Evolutionary conservation across 805 yeast species (phyloP).

Genomic region (Vanderwaltozyma yarrowii): DNA sequence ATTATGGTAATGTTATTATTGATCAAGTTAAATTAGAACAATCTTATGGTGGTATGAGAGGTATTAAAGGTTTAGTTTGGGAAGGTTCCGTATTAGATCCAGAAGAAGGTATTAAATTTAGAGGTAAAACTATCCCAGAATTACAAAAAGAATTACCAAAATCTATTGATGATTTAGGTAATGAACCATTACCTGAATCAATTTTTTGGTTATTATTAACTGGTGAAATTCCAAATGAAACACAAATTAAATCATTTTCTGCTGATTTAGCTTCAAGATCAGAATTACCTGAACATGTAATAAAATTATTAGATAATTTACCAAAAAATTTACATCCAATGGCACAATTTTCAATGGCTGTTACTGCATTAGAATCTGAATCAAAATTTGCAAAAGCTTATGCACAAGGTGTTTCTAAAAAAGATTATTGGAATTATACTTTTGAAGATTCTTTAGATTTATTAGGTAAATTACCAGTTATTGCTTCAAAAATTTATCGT

Average conservation of each 20-base stretch:
- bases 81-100: conserved; percentile 83
- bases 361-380: conserved; percentile 72
- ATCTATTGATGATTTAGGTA: conserved; percentile 48
- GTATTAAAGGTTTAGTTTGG: conserved; percentile 78
- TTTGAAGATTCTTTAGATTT: conserved; percentile 73
- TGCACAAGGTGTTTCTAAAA: conserved; percentile 72
- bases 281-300: conserved; percentile 68
- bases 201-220: conserved; percentile 74
- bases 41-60: conserved; percentile 89
- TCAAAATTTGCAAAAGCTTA: conserved; percentile 79
- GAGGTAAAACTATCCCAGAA: conserved; percentile 77
- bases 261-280: conserved; percentile 74
- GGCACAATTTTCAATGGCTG: conserved; percentile 83
- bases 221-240: conserved; percentile 69
- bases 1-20: conserved; percentile 66
- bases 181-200: conserved; percentile 70
- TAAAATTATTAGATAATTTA: conserved; percentile 58
- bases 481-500: conserved; percentile 77
- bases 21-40: conserved; percentile 70
- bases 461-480: conserved; percentile 70
- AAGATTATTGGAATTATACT: conserved; percentile 76
- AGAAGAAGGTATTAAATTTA: conserved; percentile 76
- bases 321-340: conserved; percentile 77
- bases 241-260: conserved; percentile 60
- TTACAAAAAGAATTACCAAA: conserved; percentile 65